Evolutionary conservation across 495 filamentous ascomycete genomes (phyloP).

Genomic region (Aspergillus saccharolyticus): DNA sequence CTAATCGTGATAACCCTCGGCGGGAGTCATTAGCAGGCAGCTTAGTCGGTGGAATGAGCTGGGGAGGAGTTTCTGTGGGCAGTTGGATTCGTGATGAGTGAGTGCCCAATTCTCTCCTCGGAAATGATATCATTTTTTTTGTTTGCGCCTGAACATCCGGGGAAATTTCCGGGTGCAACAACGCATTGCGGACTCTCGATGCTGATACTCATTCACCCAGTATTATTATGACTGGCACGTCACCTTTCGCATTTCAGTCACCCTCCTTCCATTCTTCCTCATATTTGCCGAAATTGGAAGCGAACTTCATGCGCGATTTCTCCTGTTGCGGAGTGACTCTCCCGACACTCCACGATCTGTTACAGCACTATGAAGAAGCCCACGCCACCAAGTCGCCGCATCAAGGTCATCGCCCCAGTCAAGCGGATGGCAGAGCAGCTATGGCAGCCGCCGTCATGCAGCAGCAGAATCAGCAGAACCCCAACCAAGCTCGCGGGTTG

Average conservation of each 20-base stretch:
- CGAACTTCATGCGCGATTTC: conserved; percentile 95
- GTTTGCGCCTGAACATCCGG: neutral
- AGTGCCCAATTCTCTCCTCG: conserved; percentile 40
- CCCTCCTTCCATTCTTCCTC: conserved; percentile 96
- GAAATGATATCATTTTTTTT: conserved; percentile 14
- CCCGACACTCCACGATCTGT: conserved; percentile 85
- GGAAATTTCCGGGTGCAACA: neutral
- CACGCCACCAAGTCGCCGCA: conserved; percentile 68
- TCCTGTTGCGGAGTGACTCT: conserved; percentile 84
- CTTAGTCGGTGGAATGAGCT: conserved; percentile 90
- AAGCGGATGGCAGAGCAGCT: conserved; percentile 53
- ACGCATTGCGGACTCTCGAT: conserved; percentile 1
- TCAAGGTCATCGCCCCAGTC: conserved; percentile 50
- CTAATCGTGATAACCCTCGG: conserved; percentile 67
- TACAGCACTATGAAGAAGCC: conserved; percentile 93
- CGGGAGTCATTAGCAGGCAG: conserved; percentile 85
- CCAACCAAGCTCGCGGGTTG: conserved; percentile 36
- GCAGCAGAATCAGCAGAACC: conserved; percentile 50
- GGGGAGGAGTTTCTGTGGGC: conserved; percentile 92
- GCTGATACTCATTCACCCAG: conserved; percentile 45
- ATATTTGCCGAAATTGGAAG: conserved; percentile 95
- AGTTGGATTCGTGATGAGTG: conserved; percentile 98
- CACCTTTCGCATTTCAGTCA: conserved; percentile 83
- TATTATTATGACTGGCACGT: conserved; percentile 95
- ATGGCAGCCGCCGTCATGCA: conserved; percentile 53